Evolutionary conservation across 2,329 filamentous ascomycete genomes (phyloP).

Genomic region (Aspergillus flavus): DNA sequence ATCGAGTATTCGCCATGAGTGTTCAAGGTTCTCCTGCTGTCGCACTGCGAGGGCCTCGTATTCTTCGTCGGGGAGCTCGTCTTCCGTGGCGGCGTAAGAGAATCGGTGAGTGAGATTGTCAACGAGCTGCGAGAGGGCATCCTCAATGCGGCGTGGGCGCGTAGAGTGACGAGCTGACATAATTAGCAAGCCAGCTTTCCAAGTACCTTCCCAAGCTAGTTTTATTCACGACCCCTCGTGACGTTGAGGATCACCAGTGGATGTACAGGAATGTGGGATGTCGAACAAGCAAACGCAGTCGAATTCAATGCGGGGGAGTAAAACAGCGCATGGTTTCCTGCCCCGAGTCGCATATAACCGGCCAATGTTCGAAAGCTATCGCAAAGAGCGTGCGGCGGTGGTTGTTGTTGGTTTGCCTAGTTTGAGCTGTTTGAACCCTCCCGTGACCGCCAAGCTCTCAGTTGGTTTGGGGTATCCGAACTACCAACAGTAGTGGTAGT

Average conservation of each 20-base stretch:
- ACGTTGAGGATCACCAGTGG: background rate
- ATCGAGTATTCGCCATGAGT: conserved; percentile 43
- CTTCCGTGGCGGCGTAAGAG: conserved; percentile 31
- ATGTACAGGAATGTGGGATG: background rate
- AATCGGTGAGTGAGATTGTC: conserved; percentile 44
- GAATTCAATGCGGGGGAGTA: conserved; percentile 3
- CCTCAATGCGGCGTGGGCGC: conserved; percentile 46
- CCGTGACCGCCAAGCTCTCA: conserved; percentile 21
- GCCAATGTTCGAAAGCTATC: background rate
- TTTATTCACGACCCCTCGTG: conserved; percentile 3
- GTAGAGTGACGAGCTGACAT: conserved; percentile 37
- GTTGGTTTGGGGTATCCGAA: background rate
- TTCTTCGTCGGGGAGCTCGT: conserved; percentile 34
- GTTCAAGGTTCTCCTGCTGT: conserved; percentile 38
- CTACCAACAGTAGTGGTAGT: too few relatives aligned
- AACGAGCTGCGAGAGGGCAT: conserved; percentile 47
- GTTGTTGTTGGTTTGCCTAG: conserved; percentile 26
- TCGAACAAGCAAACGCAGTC: background rate
- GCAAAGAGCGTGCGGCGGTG: conserved; percentile 5
- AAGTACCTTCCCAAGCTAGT: background rate
- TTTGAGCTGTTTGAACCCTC: conserved; percentile 24
- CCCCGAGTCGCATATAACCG: background rate
- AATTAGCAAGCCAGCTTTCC: conserved; percentile 14
- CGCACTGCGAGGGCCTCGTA: conserved; percentile 39
- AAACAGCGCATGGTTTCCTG: conserved; percentile 14